Conservation (phyloP, 1,139 yeast genomes). For the Diutina scorzettiae region DNA sequence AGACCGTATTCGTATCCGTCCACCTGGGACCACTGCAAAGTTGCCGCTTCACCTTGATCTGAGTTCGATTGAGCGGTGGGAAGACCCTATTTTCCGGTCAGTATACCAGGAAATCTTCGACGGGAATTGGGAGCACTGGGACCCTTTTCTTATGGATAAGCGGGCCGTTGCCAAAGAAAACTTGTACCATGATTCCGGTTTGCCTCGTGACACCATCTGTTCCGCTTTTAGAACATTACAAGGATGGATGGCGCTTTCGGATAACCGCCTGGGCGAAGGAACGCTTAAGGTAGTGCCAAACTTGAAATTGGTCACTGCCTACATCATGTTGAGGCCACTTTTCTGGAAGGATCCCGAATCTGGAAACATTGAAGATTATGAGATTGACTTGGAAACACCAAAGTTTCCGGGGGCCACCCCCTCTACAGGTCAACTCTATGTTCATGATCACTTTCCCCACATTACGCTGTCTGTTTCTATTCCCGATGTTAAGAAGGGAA, state of each 20-base stretch:
- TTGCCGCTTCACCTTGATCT: slow-evolving; percentile 31
- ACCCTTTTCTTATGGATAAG: slow-evolving; percentile 28
- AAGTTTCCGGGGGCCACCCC: slow-evolving; percentile 19
- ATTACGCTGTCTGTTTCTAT: slow-evolving; percentile 18
- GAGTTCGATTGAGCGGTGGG: slow-evolving; percentile 38
- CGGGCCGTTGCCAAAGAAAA: slow-evolving; percentile 24
- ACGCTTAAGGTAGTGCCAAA: slow-evolving; percentile 30
- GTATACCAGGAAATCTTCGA: slow-evolving; percentile 27
- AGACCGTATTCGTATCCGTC: slow-evolving; percentile 28
- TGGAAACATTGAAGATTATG: slow-evolving; percentile 13
- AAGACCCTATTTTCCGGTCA: slow-evolving; percentile 25
- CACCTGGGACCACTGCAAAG: slow-evolving; percentile 23
- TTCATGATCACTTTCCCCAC: slow-evolving; percentile 16
- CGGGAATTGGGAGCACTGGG: slow-evolving; percentile 37
- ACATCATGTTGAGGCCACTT: slow-evolving; percentile 32
- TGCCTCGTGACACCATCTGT: slow-evolving; percentile 13
- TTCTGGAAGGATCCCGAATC: slow-evolving; percentile 18
- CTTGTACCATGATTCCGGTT: slow-evolving; percentile 15
- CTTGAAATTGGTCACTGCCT: slow-evolving; percentile 26
- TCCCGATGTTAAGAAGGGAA: slow-evolving; percentile 26
- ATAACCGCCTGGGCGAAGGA: slow-evolving; percentile 30
- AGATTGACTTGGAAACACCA: slow-evolving; percentile 14
- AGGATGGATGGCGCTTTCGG: slow-evolving; percentile 35
- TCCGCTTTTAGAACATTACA: slow-evolving; percentile 33
- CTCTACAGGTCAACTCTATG: slow-evolving; percentile 19